These are phyloP conservation scores for Marasmius tenuissimus DNA, from an alignment of 1,284 basidiomycete species.

Conservation along the genomic window DNA sequence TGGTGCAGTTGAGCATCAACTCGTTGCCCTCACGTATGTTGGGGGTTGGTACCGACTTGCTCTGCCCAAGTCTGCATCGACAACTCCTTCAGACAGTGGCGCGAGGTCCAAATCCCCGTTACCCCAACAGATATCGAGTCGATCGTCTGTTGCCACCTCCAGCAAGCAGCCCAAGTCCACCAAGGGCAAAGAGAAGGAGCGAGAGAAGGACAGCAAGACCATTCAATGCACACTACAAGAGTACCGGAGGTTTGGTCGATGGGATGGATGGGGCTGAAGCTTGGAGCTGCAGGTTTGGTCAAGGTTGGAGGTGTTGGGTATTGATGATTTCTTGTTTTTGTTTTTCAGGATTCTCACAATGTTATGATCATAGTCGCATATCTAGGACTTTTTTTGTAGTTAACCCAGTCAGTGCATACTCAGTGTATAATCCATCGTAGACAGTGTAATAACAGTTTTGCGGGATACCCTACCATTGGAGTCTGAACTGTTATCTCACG, in stretches of 20 bases:
- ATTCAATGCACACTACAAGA: slow-evolving; percentile 70
- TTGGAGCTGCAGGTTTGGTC: slow-evolving; percentile 3
- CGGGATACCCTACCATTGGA: no score
- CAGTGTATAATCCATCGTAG: no score
- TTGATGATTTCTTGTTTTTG: background rate
- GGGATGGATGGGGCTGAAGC: slow-evolving; percentile 79
- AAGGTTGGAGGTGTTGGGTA: background rate
- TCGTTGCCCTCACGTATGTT: slow-evolving; percentile 83
- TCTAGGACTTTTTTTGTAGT: no score
- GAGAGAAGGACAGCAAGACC: slow-evolving; percentile 58
- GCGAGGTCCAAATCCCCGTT: slow-evolving; percentile 17
- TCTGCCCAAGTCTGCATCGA: slow-evolving; percentile 49
- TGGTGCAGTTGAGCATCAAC: slow-evolving; percentile 50
- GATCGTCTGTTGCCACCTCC: slow-evolving; percentile 46
- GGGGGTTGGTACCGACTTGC: slow-evolving; percentile 93
- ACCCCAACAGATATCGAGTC: slow-evolving; percentile 39
- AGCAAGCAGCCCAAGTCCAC: slow-evolving; percentile 33
- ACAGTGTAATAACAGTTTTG: no score
- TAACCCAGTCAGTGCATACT: no score
- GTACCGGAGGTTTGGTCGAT: slow-evolving; percentile 76
- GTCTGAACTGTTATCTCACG: no score
- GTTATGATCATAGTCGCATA: no score
- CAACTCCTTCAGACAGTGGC: slow-evolving; percentile 24
- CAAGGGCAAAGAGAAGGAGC: slow-evolving; percentile 65
- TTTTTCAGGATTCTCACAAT: background rate